Base-by-base conservation (phyloP, 164 flowering plant species). In the Piper betle region DNA sequence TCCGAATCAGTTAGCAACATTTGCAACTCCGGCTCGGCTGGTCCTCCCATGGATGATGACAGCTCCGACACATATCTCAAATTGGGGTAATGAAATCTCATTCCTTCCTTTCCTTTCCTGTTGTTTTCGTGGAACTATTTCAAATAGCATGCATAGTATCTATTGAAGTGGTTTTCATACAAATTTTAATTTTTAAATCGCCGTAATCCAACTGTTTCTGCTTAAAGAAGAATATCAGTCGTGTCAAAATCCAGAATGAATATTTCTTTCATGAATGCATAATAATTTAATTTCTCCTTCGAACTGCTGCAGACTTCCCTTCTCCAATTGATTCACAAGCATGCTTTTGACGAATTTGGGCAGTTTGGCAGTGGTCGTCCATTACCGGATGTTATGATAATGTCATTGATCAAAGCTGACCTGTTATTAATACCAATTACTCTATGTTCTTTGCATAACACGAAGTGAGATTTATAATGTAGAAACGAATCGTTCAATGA, bases 11-110 rank as follows among this genome's bases (percentile, higher is more conserved):
- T 67, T 16, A 71, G 74, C 53, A 69, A 72, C 19, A 52, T 54
- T 16, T 46, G 50, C 50, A 46, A 46, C 50, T 46, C 64, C 62
- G 58, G 59, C 64, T 72, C 78, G 11, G 40, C 42, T 18, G 72
- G 78, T 70, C 80, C 77, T 71, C 81, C 76, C 56, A 79, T 63
- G 53, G 84, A 78, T 61, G 58, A 39, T 52, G 84, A 82, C 46
- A 76, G 77, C 75, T 82, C 86, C 0, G 87, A 80, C 64, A 74
- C 78, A 15, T 81, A 79, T 61, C 86, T 82, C 62, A 79, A 76
- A 67, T 64, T 82, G 70, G 89, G 87, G 89, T 58, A 15, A 58
- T 58, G 20, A 39, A 39, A 58, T 46, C 50, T 42, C 46, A 6
- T 0, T 42, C 46, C 6, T 6, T 42, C 46, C 7, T 42, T 6